phyloP scores from a whole-genome alignment of 2,329 filamentous ascomycete genomes.

The Penicillium sumatraense region DNA sequence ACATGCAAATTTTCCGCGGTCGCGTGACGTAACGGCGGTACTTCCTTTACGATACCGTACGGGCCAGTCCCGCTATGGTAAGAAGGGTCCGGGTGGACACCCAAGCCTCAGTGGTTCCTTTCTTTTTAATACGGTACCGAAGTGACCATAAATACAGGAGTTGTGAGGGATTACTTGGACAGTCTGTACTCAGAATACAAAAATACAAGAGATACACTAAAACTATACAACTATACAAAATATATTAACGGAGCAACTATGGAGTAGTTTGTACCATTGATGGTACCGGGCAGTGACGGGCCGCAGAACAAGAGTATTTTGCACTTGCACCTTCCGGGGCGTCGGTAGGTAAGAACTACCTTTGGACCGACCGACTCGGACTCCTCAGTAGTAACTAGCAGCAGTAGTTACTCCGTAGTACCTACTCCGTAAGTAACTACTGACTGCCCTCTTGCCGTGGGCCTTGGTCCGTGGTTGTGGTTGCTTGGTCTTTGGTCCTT shows the following conservation, averaged over 20 bases:
- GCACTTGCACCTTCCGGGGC: no score
- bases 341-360: no score
- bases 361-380: no score
- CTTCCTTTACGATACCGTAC: constrained; percentile 25
- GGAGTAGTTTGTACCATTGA: no score
- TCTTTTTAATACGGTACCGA: background rate
- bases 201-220: no score
- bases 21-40: constrained; percentile 42
- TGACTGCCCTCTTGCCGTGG: background rate
- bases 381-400: no score
- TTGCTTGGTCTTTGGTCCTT: constrained; percentile 1
- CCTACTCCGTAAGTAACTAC: background rate
- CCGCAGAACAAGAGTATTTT: no score
- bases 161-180: no score
- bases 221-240: no score
- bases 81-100: background rate
- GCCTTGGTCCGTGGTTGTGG: constrained; percentile 1
- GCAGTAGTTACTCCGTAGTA: background rate
- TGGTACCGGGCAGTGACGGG: no score
- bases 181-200: no score
- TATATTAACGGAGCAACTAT: no score
- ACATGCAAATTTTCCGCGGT: constrained; percentile 42
- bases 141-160: background rate
- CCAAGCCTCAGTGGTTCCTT: background rate
- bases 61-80: background rate